Percentiles rank a stretch among this genome's conserved stretches.
Evolutionary conservation across 345 rosid genomes (phyloP).

Genomic region (Rhodamnia rubescens): DNA sequence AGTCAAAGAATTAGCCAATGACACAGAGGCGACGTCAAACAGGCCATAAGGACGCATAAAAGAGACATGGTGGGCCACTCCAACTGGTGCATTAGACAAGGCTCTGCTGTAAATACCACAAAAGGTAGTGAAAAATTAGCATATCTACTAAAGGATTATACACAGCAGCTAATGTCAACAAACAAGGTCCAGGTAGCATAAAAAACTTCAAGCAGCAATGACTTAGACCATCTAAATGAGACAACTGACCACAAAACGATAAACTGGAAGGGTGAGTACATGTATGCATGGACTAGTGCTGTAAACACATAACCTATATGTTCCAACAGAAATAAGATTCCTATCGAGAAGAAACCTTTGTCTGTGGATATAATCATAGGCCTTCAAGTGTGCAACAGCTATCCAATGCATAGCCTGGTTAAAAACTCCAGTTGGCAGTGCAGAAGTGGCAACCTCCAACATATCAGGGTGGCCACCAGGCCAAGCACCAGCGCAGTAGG

Average conservation of each 20-base stretch:
- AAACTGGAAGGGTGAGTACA: neutral
- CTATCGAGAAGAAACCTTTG: slow-evolving; percentile 25
- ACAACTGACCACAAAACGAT: neutral
- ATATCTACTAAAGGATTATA: neutral
- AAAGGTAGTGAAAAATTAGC: neutral
- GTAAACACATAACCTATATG: neutral
- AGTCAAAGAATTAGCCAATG: slow-evolving; percentile 65
- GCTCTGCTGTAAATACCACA: neutral
- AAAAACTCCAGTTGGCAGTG: slow-evolving; percentile 84
- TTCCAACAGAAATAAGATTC: neutral
- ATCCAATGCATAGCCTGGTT: slow-evolving; percentile 80
- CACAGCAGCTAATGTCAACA: neutral
- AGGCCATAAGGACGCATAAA: slow-evolving; percentile 86
- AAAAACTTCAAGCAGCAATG: neutral
- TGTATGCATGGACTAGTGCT: neutral
- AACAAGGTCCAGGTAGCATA: neutral
- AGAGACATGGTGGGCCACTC: slow-evolving; percentile 89
- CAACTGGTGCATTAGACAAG: slow-evolving; percentile 30
- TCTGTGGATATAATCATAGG: slow-evolving; percentile 72
- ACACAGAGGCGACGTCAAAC: slow-evolving; percentile 75
- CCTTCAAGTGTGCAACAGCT: slow-evolving; percentile 69
- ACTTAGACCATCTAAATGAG: neutral
- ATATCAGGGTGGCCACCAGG: slow-evolving; percentile 93
- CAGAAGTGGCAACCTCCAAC: slow-evolving; percentile 81
- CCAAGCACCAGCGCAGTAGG: slow-evolving; percentile 96